phyloP scores from a whole-genome alignment of 768 basidiomycete genomes.

The Boletus subcaerulescens region DNA sequence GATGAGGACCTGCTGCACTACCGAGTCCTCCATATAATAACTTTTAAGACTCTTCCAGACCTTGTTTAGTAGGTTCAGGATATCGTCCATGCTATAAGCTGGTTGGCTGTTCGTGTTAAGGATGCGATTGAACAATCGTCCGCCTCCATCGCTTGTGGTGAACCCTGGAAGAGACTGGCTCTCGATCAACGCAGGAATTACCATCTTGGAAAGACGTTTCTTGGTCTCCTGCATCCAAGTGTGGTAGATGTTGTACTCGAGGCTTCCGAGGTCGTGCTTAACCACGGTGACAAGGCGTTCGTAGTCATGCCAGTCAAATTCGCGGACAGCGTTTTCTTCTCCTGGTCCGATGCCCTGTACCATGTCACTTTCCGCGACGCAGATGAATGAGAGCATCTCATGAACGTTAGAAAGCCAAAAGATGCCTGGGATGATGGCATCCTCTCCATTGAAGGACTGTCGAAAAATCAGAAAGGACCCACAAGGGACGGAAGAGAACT shows the following conservation, averaged over 20 bases:
- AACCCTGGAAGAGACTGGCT: slow-evolving; percentile 97
- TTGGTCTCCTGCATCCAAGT: slow-evolving; percentile 99
- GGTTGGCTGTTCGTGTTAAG: slow-evolving; percentile 83
- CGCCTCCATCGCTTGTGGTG: slow-evolving; percentile 91
- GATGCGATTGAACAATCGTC: slow-evolving; percentile 90
- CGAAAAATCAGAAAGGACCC: slow-evolving; percentile 3
- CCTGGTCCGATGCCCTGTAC: slow-evolving; percentile 96
- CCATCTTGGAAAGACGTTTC: slow-evolving; percentile 94
- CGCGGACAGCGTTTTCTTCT: slow-evolving; percentile 85
- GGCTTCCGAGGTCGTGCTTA: slow-evolving; percentile 95
- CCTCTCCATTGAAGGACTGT: slow-evolving; percentile 89
- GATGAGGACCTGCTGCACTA: slow-evolving; percentile 92
- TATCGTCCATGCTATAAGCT: slow-evolving; percentile 98
- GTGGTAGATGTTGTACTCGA: slow-evolving; percentile 99
- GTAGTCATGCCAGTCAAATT: slow-evolving; percentile 96
- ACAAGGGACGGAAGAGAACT: slow-evolving; percentile 29
- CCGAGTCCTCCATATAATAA: slow-evolving; percentile 97
- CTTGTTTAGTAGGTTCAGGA: slow-evolving; percentile 93
- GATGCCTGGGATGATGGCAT: slow-evolving; percentile 92
- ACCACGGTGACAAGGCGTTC: slow-evolving; percentile 96
- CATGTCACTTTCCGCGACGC: slow-evolving; percentile 98
- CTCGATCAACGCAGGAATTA: slow-evolving; percentile 97
- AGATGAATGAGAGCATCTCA: slow-evolving; percentile 98
- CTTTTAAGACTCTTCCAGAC: slow-evolving; percentile 98
- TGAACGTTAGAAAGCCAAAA: slow-evolving; percentile 99